Base-by-base conservation (phyloP, 2,329 filamentous ascomycete genomes). In the Trichothecium sympodiale region DNA sequence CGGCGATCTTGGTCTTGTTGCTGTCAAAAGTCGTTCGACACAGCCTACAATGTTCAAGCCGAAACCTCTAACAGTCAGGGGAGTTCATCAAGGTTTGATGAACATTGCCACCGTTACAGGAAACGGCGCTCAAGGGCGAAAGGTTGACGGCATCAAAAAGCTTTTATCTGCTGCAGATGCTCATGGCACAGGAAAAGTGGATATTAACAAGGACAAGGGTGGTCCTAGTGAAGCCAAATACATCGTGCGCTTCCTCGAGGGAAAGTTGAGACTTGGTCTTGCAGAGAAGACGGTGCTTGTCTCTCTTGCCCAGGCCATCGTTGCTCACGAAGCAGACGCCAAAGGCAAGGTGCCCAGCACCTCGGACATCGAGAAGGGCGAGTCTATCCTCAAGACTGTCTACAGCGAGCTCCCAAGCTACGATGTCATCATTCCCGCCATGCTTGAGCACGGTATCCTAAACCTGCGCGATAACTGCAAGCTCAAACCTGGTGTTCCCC, bases 11-110 rank as follows among this genome's bases (percentile, higher is more conserved):
- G 91, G 91, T 9, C 67, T 96, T 25, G 89, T 98, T 2, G 91
- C 91, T 30, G 85, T 94, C 33, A 95, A 96, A 65, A 95, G 87
- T 61, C 77, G 89, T 57, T 85, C 83, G 12, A 96, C 88, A 31
- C 91, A 98, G 53, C 85, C 85, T 9, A 96, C 91, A 16, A 95
- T 98, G 87, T 95, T 96, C 68, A 94, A 94, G 57, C 91, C 88
- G 3, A 95, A 94, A 59, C 70, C 88, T 18, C 64, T 98, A 47
- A 95, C 88, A 1, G 72, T 98, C 2, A 75, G 74, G 38, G 86
- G 82, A 18, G 88, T 98, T 2, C 87, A 93, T 50, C 80, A 91
- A 52, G 84, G 85, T 2, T 60, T 98, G 26, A 83, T 96, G 68
- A 74, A 71, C 25, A 93, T 98, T 53, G 91, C 91, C 6, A 94